phyloP scores from a whole-genome alignment of 2,329 filamentous ascomycete species.

The Colletotrichum paranaense region DNA sequence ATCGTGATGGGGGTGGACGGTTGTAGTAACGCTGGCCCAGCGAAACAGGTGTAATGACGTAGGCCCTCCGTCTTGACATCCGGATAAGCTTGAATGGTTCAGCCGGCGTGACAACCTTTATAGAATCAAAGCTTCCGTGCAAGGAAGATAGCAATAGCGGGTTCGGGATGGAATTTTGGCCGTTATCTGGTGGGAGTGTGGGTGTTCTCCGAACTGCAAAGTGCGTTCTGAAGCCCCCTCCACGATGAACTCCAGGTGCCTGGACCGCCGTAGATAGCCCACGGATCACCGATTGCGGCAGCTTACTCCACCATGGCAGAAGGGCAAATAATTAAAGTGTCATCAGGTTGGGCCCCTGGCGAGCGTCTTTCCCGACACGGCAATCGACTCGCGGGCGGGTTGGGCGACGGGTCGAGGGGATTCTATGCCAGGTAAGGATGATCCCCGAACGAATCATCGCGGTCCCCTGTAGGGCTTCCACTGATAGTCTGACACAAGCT shows the following conservation, averaged over 20 bases:
- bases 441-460: not conserved
- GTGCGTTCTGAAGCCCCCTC: not conserved
- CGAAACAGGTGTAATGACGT: not conserved
- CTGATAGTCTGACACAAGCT: not conserved
- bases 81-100: not conserved
- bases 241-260: not conserved
- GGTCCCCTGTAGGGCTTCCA: not conserved
- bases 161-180: not conserved
- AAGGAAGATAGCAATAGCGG: not conserved
- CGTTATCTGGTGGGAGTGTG: not conserved
- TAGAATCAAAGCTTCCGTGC: not conserved
- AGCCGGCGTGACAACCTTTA: not conserved
- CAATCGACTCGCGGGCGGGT: constrained; percentile 15
- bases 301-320: not conserved
- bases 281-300: not conserved
- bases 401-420: not conserved
- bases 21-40: not conserved
- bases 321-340: not conserved
- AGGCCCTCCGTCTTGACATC: not conserved
- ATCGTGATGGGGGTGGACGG: not conserved
- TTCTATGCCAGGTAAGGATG: constrained; percentile 17
- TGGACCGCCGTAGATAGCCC: not conserved
- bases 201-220: not conserved
- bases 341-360: constrained; percentile 2
- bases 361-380: constrained; percentile 28